phyloP scores from a whole-genome alignment of 331 rosid genomes.

The Quercus phellos region DNA sequence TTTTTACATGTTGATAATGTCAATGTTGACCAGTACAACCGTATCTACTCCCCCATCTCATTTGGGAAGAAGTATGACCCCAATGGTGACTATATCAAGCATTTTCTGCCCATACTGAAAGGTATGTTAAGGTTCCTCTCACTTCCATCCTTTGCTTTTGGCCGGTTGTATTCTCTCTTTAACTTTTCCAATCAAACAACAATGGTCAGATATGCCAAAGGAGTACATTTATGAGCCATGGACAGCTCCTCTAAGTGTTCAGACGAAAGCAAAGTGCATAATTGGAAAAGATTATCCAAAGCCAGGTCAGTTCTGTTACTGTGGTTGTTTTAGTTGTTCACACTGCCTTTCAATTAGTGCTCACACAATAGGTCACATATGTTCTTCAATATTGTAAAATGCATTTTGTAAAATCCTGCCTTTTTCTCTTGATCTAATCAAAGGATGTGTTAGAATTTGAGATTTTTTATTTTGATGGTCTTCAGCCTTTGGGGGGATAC shows the following conservation, averaged over 20 bases:
- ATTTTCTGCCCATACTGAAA: constrained; percentile 76
- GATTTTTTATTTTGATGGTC: too few relatives aligned
- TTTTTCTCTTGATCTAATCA: not conserved
- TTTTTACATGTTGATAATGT: constrained; percentile 12
- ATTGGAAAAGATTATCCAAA: constrained; percentile 86
- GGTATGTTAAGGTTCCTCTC: constrained; percentile 36
- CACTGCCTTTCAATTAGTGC: not conserved
- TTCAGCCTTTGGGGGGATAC: too few relatives aligned
- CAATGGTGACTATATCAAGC: constrained; percentile 70
- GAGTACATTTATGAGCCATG: constrained; percentile 91
- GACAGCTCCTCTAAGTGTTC: constrained; percentile 84
- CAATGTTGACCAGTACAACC: constrained; percentile 59
- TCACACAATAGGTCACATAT: not conserved
- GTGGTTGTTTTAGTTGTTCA: not conserved
- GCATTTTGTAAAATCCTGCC: not conserved
- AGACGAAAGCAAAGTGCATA: constrained; percentile 80
- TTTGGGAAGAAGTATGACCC: constrained; percentile 95
- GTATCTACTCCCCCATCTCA: constrained; percentile 78
- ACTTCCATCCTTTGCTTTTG: constrained; percentile 8
- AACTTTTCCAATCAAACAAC: constrained; percentile 13
- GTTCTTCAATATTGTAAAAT: not conserved
- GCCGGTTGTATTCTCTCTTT: not conserved
- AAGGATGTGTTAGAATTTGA: too few relatives aligned
- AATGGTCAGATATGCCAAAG: constrained; percentile 72
- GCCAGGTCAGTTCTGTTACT: constrained; percentile 57